Evolutionary conservation across 2,329 filamentous ascomycete genomes (phyloP).

Genomic region (Hirsutella minnesotensis): DNA sequence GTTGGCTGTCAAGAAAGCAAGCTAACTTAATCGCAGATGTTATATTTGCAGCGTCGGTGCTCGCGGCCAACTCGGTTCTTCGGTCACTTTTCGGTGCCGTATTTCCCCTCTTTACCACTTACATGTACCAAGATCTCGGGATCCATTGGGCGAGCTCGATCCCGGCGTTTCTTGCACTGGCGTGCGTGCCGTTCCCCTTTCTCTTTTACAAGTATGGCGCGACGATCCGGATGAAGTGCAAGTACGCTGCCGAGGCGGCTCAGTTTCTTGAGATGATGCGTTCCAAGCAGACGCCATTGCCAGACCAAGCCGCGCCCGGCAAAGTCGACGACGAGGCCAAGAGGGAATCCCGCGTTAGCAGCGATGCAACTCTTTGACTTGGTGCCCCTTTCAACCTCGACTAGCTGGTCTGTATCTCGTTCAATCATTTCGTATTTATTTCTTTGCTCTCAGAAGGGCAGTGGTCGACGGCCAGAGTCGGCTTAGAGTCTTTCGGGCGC

Average conservation of each 20-base stretch:
- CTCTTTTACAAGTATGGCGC: conserved; percentile 63
- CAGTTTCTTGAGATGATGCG: conserved; percentile 40
- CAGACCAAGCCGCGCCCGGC: too few species aligned
- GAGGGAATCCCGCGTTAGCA: conserved; percentile 11
- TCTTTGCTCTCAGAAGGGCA: too few species aligned
- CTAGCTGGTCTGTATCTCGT: too few species aligned
- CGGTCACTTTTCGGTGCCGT: conserved; percentile 60
- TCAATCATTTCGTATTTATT: too few species aligned
- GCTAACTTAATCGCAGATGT: conserved; percentile 32
- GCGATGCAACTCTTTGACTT: neutral
- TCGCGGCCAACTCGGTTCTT: conserved; percentile 62
- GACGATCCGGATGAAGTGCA: conserved; percentile 52
- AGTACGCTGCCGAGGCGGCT: conserved; percentile 57
- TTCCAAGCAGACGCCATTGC: conserved; percentile 14
- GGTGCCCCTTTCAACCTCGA: neutral
- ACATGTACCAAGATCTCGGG: conserved; percentile 47
- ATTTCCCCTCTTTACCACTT: conserved; percentile 60
- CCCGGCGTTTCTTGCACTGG: conserved; percentile 61
- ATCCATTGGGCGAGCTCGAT: conserved; percentile 67
- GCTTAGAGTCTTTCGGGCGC: too few species aligned
- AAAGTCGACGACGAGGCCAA: conserved; percentile 17
- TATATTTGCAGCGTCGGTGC: conserved; percentile 63
- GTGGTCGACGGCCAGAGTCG: too few species aligned
- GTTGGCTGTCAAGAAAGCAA: too few species aligned
- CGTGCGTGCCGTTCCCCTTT: conserved; percentile 63